Evolutionary conservation across 495 filamentous ascomycete species (phyloP).

Genomic region (Neohortaea acidophila): DNA sequence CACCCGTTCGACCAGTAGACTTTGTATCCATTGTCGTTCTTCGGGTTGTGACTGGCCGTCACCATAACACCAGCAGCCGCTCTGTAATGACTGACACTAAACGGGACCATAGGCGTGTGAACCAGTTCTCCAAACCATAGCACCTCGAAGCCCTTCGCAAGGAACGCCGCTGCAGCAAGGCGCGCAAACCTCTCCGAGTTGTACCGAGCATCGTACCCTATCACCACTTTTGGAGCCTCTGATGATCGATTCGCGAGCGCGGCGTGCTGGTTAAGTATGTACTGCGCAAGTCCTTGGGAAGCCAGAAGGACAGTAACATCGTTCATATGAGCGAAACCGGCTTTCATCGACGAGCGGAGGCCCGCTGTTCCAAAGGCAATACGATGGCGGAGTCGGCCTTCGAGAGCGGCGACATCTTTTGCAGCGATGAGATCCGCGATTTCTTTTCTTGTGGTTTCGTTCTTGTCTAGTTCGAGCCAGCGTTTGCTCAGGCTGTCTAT

Average conservation of each 20-base stretch:
- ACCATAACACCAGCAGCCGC: conserved; percentile 58
- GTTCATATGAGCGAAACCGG: conserved; percentile 58
- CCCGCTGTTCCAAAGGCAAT: conserved; percentile 59
- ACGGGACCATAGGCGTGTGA: conserved; percentile 56
- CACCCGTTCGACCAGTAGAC: conserved; percentile 57
- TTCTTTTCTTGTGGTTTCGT: conserved; percentile 41
- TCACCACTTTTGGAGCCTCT: conserved; percentile 36
- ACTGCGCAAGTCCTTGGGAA: conserved; percentile 53
- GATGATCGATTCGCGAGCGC: conserved; percentile 23
- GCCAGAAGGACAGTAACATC: conserved; percentile 55
- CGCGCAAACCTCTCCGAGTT: conserved; percentile 50
- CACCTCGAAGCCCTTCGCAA: conserved; percentile 44
- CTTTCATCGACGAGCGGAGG: conserved; percentile 52
- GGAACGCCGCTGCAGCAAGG: conserved; percentile 50
- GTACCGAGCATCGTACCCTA: conserved; percentile 54
- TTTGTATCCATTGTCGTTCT: conserved; percentile 59
- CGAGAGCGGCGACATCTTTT: conserved; percentile 37
- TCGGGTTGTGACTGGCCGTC: conserved; percentile 58
- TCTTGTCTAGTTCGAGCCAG: conserved; percentile 54
- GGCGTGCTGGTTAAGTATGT: conserved; percentile 30
- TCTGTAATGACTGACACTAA: conserved; percentile 39
- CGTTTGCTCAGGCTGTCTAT: conserved; percentile 27
- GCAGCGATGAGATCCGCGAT: conserved; percentile 40
- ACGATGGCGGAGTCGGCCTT: conserved; percentile 41
- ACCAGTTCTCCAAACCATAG: conserved; percentile 42